Conservation (phyloP, 352 stramenopile species). For the Globisporangium splendens region DNA sequence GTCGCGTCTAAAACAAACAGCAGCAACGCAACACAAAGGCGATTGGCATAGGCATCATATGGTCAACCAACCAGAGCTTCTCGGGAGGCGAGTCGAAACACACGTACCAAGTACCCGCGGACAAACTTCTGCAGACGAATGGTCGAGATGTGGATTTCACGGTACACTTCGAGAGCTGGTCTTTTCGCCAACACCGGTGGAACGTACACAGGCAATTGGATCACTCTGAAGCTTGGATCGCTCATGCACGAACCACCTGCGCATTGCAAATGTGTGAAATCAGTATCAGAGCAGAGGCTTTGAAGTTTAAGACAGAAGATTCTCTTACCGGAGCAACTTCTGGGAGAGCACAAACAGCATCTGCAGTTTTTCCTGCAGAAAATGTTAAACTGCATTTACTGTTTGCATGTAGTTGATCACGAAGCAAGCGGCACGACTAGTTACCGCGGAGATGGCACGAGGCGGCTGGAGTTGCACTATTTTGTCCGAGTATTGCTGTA, state of each 20-base stretch:
- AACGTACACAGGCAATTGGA: too few relatives aligned
- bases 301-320: neutral
- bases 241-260: slow-evolving; percentile 27
- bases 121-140: slow-evolving; percentile 22
- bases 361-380: slow-evolving; percentile 30
- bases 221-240: slow-evolving; percentile 17
- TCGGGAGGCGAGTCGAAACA: neutral
- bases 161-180: slow-evolving; percentile 14
- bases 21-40: slow-evolving; percentile 1
- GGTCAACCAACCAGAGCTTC: too few relatives aligned
- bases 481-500: slow-evolving; percentile 25
- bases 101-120: slow-evolving; percentile 23
- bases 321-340: slow-evolving; percentile 27
- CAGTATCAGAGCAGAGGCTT: neutral
- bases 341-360: slow-evolving; percentile 38
- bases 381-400: neutral
- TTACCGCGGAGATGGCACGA: slow-evolving; percentile 17
- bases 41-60: too few relatives aligned
- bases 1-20: slow-evolving; percentile 20
- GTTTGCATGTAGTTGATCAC: too few relatives aligned
- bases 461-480: slow-evolving; percentile 17
- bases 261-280: neutral
- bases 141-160: slow-evolving; percentile 13
- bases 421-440: neutral
- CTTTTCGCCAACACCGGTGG: neutral